Base-by-base conservation (phyloP, 768 basidiomycete genomes). In the Mycena belliarum region DNA sequence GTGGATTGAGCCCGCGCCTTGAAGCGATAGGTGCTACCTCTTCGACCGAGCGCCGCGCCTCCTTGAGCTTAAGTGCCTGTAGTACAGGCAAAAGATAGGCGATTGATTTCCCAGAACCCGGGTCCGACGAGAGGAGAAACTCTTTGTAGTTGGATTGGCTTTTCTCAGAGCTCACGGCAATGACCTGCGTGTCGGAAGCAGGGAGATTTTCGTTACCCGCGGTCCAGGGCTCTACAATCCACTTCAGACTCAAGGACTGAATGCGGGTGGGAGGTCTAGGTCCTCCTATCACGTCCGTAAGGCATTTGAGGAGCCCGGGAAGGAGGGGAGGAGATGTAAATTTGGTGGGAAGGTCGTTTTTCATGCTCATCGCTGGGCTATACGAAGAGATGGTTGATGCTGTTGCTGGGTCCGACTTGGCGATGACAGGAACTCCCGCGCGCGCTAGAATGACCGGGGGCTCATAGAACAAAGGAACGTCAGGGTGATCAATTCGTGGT, bases 91-190 rank as follows among this genome's bases (percentile, higher is more conserved):
- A 79, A 41, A 95, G 81, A 70, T 95, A 96, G 1, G 95, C 94
- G 26, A 95, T 82, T 2, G 90, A 93, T 74, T 96, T 96, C 1
- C 93, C 94, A 0, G 92, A 93, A 16, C 95, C 94, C 0, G 93
- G 96, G 71, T 95, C 93, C 0, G 89, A 87, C 0, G 92, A 94
- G 1, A 96, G 79, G 7, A 96, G 80, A 62, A 80, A 87, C 46
- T 84, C 76, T 44, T 75, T 74, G 67, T 75, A 78, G 24, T 67
- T 67, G 65, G 57, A 32, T 58, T 50, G 23, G 65, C 49, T 15
- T 32, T 35, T 52, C 33, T 60, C 49, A 32, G 61, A 51, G 37
- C 35, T 33, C 21, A 49, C 14, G 5, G 41, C 37, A 5, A 25
- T 12, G 3, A 29, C 26, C 37, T 50, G 44, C 46, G 12, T n/a